Percentiles rank a stretch among this genome's conserved stretches.
Conservation (phyloP, 2,329 filamentous ascomycete genomes). For the Pseudogymnoascus sp. region DNA sequence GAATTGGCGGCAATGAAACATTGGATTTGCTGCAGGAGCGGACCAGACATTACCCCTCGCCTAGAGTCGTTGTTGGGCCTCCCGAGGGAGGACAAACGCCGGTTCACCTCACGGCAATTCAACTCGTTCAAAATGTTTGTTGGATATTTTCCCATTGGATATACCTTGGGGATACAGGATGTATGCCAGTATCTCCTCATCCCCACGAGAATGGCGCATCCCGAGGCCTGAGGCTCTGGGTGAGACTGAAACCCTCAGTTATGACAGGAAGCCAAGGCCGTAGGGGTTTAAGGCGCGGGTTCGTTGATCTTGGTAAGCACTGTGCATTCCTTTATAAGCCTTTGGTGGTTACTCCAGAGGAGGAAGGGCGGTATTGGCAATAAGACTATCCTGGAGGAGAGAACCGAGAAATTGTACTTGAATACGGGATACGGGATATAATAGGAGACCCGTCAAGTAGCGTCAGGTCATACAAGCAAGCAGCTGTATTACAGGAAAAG, state of each 20-base stretch:
- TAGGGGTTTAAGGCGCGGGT: neutral
- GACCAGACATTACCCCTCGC: neutral
- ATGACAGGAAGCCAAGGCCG: neutral
- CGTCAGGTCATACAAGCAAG: neutral
- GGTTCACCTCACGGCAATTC: neutral
- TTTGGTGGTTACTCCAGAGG: neutral
- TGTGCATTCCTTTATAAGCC: neutral
- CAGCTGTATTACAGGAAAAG: neutral
- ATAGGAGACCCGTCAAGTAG: neutral
- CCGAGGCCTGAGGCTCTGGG: too few species aligned
- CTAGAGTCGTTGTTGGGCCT: neutral
- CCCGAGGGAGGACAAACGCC: too few species aligned
- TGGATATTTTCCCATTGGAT: neutral
- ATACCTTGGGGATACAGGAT: neutral
- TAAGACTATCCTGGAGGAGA: neutral
- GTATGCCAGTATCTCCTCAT: neutral
- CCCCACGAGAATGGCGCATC: neutral
- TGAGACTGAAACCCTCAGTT: neutral
- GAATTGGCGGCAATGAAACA: neutral
- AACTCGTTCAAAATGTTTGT: neutral
- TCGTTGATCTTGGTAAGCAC: neutral
- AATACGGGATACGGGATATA: neutral
- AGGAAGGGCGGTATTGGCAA: neutral
- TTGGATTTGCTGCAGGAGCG: neutral
- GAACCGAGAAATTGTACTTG: neutral